phyloP scores from a whole-genome alignment of 192 early-diverging fungal genomes.

The Tieghemiomyces parasiticus region DNA sequence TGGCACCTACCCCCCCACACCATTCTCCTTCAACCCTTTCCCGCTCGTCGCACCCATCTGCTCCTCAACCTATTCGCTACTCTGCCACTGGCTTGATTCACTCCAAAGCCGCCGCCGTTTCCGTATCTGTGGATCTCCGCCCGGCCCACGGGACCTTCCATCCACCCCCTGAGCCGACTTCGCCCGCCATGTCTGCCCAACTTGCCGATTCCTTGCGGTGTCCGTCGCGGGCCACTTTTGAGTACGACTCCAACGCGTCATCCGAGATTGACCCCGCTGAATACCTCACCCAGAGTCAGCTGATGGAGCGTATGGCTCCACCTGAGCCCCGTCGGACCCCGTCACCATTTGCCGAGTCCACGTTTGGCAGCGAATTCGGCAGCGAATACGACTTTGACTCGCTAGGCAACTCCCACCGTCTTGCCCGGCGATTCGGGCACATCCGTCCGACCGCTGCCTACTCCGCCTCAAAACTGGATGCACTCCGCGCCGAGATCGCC shows the following conservation, averaged over 20 bases:
- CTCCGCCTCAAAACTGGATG: too few species aligned
- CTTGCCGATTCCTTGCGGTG: not conserved
- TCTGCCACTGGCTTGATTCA: not conserved
- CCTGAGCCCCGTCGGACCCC: too few species aligned
- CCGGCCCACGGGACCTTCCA: not conserved
- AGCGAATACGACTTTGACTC: too few species aligned
- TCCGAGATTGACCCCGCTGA: not conserved
- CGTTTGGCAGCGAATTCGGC: too few species aligned
- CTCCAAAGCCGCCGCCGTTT: not conserved
- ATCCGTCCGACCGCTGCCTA: too few species aligned
- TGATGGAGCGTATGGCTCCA: too few species aligned
- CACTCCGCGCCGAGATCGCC: too few species aligned
- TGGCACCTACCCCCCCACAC: not conserved
- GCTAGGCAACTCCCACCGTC: too few species aligned
- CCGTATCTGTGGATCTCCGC: not conserved
- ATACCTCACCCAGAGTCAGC: not conserved
- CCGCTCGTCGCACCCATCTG: not conserved
- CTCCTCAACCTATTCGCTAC: not conserved
- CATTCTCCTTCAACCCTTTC: not conserved
- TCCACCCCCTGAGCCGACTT: not conserved
- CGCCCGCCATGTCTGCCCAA: not conserved
- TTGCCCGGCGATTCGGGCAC: too few species aligned
- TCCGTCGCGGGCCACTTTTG: constrained; percentile 4
- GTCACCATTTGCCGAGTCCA: too few species aligned
- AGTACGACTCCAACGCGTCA: not conserved